A percentile compares a stretch with the other conserved stretches of the same genome.
Conservation (phyloP, 106 monocot species). For the Chionographis japonica region DNA sequence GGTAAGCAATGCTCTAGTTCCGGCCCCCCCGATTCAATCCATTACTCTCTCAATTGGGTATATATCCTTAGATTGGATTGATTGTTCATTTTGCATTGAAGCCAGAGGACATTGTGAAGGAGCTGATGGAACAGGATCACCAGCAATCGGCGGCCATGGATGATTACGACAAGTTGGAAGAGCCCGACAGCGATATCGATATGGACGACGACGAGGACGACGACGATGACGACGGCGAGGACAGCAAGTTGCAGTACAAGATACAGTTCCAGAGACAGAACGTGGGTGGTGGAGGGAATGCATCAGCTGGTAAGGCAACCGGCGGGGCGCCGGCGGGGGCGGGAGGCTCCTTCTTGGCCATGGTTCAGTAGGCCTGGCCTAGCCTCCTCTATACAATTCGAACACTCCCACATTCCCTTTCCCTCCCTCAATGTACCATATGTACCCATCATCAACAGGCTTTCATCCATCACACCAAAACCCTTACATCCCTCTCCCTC, state of each 20-base stretch:
- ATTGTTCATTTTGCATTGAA: constrained; percentile 36
- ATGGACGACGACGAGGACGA: constrained; percentile 47
- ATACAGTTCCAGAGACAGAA: constrained; percentile 54
- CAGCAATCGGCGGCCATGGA: constrained; percentile 9
- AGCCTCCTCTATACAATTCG: neutral
- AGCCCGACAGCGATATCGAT: constrained; percentile 27
- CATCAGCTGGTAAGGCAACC: constrained; percentile 8
- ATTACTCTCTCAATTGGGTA: too few species aligned
- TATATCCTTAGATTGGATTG: neutral
- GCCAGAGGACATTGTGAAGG: constrained; percentile 75
- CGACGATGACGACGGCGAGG: constrained; percentile 43
- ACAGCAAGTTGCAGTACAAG: constrained; percentile 44
- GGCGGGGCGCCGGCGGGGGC: constrained; percentile 1
- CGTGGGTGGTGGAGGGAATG: constrained; percentile 13
- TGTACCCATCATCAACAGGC: constrained; percentile 14
- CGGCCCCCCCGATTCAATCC: too few species aligned
- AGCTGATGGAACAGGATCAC: constrained; percentile 34
- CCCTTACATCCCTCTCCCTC: neutral
- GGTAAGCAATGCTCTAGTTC: constrained; percentile 26
- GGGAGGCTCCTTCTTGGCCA: constrained; percentile 54
- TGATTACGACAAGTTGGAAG: constrained; percentile 18
- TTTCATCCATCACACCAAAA: constrained; percentile 7
- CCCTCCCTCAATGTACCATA: constrained; percentile 17
- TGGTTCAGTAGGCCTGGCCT: constrained; percentile 36
- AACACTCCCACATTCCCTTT: constrained; percentile 1